These are phyloP conservation scores for Phallus indusiatus DNA, from an alignment of 768 basidiomycete genomes.

Conservation along the genomic window DNA sequence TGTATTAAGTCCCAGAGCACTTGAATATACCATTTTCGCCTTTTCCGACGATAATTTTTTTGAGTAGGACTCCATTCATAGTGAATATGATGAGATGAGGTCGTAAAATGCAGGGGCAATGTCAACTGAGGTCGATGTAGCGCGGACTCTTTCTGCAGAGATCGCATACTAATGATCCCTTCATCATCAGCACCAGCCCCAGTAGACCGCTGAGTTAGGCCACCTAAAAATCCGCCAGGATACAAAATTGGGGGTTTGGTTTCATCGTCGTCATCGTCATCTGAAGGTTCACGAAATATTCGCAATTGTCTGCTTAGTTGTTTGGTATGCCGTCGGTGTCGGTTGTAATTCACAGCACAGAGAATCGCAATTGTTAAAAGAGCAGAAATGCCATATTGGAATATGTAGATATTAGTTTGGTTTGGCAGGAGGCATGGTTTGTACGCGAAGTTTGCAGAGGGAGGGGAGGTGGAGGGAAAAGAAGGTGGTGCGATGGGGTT, in stretches of 20 bases:
- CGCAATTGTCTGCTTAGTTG: not conserved
- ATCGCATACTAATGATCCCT: not conserved
- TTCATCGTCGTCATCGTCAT: not conserved
- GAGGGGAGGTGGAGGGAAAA: not conserved
- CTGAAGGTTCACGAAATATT: not conserved
- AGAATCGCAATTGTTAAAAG: slow-evolving; percentile 51
- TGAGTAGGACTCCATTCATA: not conserved
- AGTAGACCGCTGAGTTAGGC: not conserved
- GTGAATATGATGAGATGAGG: not conserved
- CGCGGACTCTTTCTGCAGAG: not conserved
- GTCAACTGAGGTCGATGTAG: not conserved
- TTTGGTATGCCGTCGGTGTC: not conserved
- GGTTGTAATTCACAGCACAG: slow-evolving; percentile 29
- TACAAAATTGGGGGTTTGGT: not conserved
- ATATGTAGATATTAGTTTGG: slow-evolving; percentile 69
- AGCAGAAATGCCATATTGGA: slow-evolving; percentile 59
- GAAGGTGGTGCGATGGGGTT: no score
- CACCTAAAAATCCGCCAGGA: not conserved
- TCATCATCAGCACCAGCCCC: not conserved
- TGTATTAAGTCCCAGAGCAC: not conserved
- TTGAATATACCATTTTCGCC: not conserved
- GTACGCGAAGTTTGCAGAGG: slow-evolving; percentile 41
- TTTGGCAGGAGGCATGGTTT: slow-evolving; percentile 73
- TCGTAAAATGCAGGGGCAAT: not conserved
- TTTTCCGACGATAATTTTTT: not conserved